Conservation (phyloP, 306 rosid species). For the Pterocarpus macrocarpus region DNA sequence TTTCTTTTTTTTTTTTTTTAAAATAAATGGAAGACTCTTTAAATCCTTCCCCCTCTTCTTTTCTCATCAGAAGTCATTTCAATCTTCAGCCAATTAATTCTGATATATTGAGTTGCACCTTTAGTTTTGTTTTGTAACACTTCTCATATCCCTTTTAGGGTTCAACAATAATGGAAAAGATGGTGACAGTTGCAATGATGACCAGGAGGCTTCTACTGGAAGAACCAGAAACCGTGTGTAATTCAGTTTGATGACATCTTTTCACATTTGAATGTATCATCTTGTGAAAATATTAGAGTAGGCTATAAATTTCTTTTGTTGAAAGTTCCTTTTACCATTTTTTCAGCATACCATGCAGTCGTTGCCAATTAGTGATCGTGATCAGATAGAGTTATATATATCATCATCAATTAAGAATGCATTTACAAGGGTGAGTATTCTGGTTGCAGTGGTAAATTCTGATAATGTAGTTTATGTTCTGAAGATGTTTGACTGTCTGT, state of each 20-base stretch:
- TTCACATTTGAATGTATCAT: slow-evolving; percentile 35
- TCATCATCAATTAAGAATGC: slow-evolving; percentile 79
- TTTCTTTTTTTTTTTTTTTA: not conserved
- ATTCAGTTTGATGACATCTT: slow-evolving; percentile 44
- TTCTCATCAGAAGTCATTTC: slow-evolving; percentile 31
- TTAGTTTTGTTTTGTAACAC: slow-evolving; percentile 39
- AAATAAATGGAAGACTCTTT: slow-evolving; percentile 17
- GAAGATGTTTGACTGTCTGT: slow-evolving; percentile 38
- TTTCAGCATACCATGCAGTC: slow-evolving; percentile 69
- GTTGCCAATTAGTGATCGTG: slow-evolving; percentile 76
- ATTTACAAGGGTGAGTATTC: slow-evolving; percentile 83
- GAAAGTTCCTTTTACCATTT: slow-evolving; percentile 39
- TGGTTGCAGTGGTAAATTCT: slow-evolving; percentile 37
- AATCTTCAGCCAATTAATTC: slow-evolving; percentile 34
- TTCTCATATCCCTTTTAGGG: slow-evolving; percentile 61
- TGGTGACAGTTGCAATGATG: slow-evolving; percentile 89
- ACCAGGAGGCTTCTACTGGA: slow-evolving; percentile 94
- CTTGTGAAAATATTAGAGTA: slow-evolving; percentile 20
- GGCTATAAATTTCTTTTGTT: slow-evolving; percentile 27
- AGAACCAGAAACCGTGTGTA: slow-evolving; percentile 82
- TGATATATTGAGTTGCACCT: slow-evolving; percentile 39
- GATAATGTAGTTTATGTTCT: slow-evolving; percentile 35
- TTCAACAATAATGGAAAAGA: slow-evolving; percentile 78
- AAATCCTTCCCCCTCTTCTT: slow-evolving; percentile 6
- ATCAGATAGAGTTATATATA: slow-evolving; percentile 88